Evolutionary conservation across 2,329 filamentous ascomycete genomes (phyloP).

Genomic region (Fusarium keratoplasticum): DNA sequence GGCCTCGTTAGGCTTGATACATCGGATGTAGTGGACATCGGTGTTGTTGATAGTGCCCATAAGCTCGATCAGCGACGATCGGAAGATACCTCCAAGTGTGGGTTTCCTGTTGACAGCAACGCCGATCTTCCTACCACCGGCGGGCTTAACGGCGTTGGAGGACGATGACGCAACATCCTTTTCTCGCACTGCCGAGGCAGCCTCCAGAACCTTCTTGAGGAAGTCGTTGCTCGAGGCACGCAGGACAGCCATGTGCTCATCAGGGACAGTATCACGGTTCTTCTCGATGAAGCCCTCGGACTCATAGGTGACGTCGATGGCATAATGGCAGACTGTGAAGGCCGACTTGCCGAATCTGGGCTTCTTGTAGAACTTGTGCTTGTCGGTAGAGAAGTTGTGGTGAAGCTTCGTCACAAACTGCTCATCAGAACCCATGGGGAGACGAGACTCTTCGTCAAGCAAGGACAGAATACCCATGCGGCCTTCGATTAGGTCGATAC

Average conservation of each 20-base stretch:
- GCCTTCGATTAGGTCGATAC: constrained; percentile 97
- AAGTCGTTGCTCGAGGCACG: constrained; percentile 87
- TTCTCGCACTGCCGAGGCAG: constrained; percentile 87
- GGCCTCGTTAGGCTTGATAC: constrained; percentile 98
- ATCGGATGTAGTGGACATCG: constrained; percentile 98
- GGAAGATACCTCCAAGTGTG: constrained; percentile 98
- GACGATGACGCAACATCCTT: constrained; percentile 79
- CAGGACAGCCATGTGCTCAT: constrained; percentile 96
- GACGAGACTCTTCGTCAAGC: constrained; percentile 93
- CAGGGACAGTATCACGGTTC: constrained; percentile 97
- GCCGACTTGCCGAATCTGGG: constrained; percentile 96
- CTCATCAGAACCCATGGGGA: constrained; percentile 97
- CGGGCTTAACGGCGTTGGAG: constrained; percentile 80
- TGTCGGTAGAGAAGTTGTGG: constrained; percentile 89
- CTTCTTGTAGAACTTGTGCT: constrained; percentile 98
- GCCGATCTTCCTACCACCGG: constrained; percentile 86
- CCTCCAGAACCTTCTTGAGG: constrained; percentile 84
- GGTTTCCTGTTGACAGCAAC: constrained; percentile 96
- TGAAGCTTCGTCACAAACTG: constrained; percentile 97
- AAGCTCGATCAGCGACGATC: constrained; percentile 95
- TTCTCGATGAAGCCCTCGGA: constrained; percentile 99
- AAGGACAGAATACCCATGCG: constrained; percentile 94
- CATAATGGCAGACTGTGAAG: constrained; percentile 99
- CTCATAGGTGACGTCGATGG: constrained; percentile 97
- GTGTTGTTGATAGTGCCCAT: constrained; percentile 99